A percentile compares a stretch with the other conserved stretches of the same genome.
phyloP scores from a whole-genome alignment of 179 eudicot genomes.

The Silene vulgaris region DNA sequence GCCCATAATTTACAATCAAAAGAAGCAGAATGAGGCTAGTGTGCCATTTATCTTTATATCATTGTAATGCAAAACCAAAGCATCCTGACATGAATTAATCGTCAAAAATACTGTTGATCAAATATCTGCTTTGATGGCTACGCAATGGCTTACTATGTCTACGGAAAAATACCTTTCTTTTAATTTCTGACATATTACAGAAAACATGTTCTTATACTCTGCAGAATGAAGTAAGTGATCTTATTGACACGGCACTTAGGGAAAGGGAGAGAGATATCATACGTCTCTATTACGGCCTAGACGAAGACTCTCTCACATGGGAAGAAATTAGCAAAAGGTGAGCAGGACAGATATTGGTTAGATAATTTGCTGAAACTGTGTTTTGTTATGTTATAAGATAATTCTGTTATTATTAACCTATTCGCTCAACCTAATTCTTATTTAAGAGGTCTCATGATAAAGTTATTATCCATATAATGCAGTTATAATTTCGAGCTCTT shows the following conservation, averaged over 20 bases:
- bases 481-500: too few species aligned
- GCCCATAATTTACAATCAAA: too few species aligned
- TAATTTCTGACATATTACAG: neutral
- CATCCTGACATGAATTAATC: too few species aligned
- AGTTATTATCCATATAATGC: too few species aligned
- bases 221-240: constrained; percentile 83
- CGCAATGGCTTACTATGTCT: neutral
- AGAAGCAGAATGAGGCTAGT: too few species aligned
- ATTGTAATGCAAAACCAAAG: too few species aligned
- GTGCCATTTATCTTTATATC: too few species aligned
- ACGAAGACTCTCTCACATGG: constrained; percentile 80
- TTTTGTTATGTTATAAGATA: neutral
- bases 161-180: neutral
- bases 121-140: neutral
- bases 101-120: too few species aligned
- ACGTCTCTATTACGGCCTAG: constrained; percentile 82
- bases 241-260: constrained; percentile 50
- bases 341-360: constrained; percentile 13
- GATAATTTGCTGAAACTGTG: neutral
- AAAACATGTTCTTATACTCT: constrained; percentile 12
- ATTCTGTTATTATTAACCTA: neutral
- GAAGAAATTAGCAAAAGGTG: constrained; percentile 93
- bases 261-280: constrained; percentile 72
- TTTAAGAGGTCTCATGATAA: too few species aligned
- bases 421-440: neutral